These are phyloP conservation scores for Patellaria atrata DNA, from an alignment of 495 filamentous ascomycete genomes.

Conservation along the genomic window DNA sequence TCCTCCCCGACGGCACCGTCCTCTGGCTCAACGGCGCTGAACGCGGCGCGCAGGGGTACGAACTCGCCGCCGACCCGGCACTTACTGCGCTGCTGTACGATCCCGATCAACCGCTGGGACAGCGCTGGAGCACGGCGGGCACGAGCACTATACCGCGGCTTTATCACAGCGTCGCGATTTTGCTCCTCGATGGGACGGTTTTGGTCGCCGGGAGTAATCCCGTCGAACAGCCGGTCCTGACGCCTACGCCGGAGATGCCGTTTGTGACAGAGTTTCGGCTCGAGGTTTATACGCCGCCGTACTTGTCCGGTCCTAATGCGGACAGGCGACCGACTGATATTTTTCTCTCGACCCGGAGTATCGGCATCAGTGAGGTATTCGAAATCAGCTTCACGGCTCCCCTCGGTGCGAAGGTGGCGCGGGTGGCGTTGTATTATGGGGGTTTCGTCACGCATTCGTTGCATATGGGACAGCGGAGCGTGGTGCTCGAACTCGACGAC, in stretches of 20 bases:
- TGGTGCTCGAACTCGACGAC: constrained; percentile 39
- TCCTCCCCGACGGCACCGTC: constrained; percentile 47
- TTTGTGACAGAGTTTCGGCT: constrained; percentile 46
- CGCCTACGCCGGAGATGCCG: constrained; percentile 26
- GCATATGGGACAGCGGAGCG: constrained; percentile 50
- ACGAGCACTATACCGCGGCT: constrained; percentile 37
- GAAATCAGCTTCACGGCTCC: constrained; percentile 34
- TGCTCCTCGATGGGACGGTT: constrained; percentile 45
- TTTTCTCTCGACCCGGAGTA: constrained; percentile 25
- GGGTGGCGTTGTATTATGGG: constrained; percentile 42
- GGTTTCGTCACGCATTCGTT: constrained; percentile 48
- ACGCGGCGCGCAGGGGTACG: constrained; percentile 45
- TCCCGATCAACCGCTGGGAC: constrained; percentile 33
- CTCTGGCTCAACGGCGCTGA: constrained; percentile 45
- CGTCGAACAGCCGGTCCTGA: constrained; percentile 39
- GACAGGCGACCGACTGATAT: constrained; percentile 35
- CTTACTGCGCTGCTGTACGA: constrained; percentile 45
- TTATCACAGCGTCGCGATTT: constrained; percentile 43
- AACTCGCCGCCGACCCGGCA: constrained; percentile 37
- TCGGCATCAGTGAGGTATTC: constrained; percentile 35
- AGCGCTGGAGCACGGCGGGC: constrained; percentile 38
- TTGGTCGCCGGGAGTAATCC: constrained; percentile 46
- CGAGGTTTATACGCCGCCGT: constrained; percentile 47
- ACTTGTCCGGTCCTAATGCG: constrained; percentile 37
- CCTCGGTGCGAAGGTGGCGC: constrained; percentile 25